A percentile compares a stretch with the other conserved stretches of the same genome.
phyloP scores from a whole-genome alignment of 2,329 filamentous ascomycete species.

The Trichoderma lentiforme region DNA sequence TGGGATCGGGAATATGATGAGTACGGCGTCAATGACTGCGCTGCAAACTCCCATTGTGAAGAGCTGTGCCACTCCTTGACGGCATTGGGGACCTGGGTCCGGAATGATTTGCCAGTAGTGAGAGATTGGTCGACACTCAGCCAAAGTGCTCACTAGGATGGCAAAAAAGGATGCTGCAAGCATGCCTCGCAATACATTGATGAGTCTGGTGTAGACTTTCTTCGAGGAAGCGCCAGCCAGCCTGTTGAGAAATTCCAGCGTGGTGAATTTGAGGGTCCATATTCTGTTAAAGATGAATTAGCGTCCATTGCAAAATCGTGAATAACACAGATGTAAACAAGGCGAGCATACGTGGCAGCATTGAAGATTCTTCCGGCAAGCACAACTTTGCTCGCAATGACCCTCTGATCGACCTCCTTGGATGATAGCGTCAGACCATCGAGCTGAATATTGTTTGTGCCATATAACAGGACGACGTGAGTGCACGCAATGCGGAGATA shows the following conservation, averaged over 20 bases:
- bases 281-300: not conserved
- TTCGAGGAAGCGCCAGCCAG: not conserved
- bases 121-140: not conserved
- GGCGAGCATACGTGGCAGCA: not conserved
- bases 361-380: not conserved
- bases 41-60: constrained; percentile 3
- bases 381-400: not conserved
- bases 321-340: not conserved
- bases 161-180: constrained; percentile 1
- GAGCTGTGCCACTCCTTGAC: constrained; percentile 1
- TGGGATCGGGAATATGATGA: constrained; percentile 2
- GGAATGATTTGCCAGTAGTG: constrained; percentile 3
- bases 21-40: not conserved
- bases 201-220: not conserved
- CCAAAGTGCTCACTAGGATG: not conserved
- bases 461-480: not conserved
- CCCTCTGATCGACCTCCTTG: not conserved
- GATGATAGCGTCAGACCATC: not conserved
- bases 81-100: not conserved
- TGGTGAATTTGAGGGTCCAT: constrained; percentile 7
- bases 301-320: not conserved
- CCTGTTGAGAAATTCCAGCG: not conserved
- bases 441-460: not conserved
- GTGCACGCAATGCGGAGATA: not conserved
- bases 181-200: not conserved